phyloP scores from a whole-genome alignment of 1,139 yeast species.

The Hemisphaericaspora lyxosophila region DNA sequence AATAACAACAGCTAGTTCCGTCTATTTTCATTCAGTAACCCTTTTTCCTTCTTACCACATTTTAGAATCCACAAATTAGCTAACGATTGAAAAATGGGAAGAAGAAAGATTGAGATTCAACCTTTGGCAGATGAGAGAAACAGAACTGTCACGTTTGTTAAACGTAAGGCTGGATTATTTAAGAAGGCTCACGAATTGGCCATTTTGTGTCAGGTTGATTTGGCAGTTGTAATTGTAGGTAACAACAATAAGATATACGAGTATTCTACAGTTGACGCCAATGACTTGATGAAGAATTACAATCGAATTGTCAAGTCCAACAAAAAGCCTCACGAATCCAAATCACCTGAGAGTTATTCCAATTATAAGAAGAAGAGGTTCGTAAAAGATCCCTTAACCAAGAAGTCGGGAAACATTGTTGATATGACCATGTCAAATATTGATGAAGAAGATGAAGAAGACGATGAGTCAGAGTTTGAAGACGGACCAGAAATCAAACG shows the following conservation, averaged over 20 bases:
- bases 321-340: constrained; percentile 50
- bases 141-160: constrained; percentile 84
- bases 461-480: constrained; percentile 30
- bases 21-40: too few relatives aligned
- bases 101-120: constrained; percentile 92
- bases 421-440: constrained; percentile 7
- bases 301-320: constrained; percentile 24
- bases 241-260: constrained; percentile 79
- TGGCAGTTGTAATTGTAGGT: constrained; percentile 89
- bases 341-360: constrained; percentile 62
- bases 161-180: constrained; percentile 91
- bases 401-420: constrained; percentile 14
- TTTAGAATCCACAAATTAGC: neutral
- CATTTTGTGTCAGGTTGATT: constrained; percentile 87
- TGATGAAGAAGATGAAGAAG: constrained; percentile 20
- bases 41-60: neutral
- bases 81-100: constrained; percentile 65
- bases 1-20: too few relatives aligned
- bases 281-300: constrained; percentile 59
- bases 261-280: constrained; percentile 70
- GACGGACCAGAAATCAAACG: constrained; percentile 31
- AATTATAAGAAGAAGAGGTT: constrained; percentile 37
- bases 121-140: constrained; percentile 91
- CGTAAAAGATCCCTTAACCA: constrained; percentile 17
- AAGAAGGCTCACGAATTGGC: constrained; percentile 95